Evolutionary conservation across 2,329 filamentous ascomycete genomes (phyloP), one percentile per base, ranked within the genome.

Genomic region (Seiridium unicorne): DNA sequence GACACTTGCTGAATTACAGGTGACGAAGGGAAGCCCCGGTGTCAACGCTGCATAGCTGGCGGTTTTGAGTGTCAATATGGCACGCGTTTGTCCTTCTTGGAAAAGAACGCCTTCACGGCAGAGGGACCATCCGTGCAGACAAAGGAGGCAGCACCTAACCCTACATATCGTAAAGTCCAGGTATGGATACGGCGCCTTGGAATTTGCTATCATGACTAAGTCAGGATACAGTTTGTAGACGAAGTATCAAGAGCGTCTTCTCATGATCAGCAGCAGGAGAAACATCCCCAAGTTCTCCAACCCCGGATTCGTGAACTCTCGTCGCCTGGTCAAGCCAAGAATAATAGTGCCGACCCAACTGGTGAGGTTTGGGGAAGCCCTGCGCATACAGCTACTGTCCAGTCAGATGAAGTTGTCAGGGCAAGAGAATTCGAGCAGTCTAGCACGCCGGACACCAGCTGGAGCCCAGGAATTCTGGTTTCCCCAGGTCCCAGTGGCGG

Each of bases 21-120:
- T 61, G 81, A 84, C 60, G 81, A 84, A 68, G 70, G 70, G 11
- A 83, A 81, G 63, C 82, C 81, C 3, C 68, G 68, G 3, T 84
- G 82, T 48, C 76, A 74, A 48, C 79, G 81, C 62, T 84, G 82
- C 60, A 66, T 75, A 13, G 72, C 74, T 1, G 77, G 80, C 40
- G 75, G 75, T 7, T 76, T 81, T 36, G 73, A 79, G 47, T 84
- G 81, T 66, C 74, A 76, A 42, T 84, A 83, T 64, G 78, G 78
- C 9, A 73, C 77, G 3, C 72, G 76, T 18, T 70, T 83, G 46
- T 79, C 77, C 0, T 83, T 84, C 63, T 65, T 82, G 2, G 73
- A 76, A 6, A 81, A 81, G 66, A 83, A 83, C 63, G 76, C 76
- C 4, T 74, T 76, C 51, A 81, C 79, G 0, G 70, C 76, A 1